These are phyloP conservation scores for Cenchrus purpureus DNA, from an alignment of 176 grass and related monocot genomes.

Conservation along the genomic window DNA sequence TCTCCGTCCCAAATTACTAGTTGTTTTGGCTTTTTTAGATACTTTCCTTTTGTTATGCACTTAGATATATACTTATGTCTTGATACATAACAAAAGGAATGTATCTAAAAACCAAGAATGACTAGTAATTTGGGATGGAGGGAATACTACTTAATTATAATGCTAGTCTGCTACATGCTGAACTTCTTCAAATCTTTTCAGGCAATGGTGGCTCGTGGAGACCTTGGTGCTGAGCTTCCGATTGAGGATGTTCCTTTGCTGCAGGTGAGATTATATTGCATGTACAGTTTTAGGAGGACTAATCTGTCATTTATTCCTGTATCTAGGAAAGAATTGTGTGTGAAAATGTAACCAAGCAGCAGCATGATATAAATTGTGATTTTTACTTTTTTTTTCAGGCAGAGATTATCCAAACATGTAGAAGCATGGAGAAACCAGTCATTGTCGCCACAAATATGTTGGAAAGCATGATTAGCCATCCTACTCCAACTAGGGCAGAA, in stretches of 20 bases:
- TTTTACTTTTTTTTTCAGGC: conserved; percentile 50
- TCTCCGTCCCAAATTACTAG: too few species aligned
- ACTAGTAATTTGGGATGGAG: too few species aligned
- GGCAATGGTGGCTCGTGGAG: conserved; percentile 98
- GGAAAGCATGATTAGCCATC: conserved; percentile 98
- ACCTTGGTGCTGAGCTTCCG: conserved; percentile 98
- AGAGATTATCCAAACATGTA: conserved; percentile 82
- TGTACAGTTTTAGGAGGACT: background rate
- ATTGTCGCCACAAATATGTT: conserved; percentile 99
- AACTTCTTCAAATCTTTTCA: conserved; percentile 58
- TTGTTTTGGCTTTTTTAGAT: too few species aligned
- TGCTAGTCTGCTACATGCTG: conserved; percentile 25
- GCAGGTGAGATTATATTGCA: conserved; percentile 60
- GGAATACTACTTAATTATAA: conserved; percentile 4
- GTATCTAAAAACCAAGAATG: too few species aligned
- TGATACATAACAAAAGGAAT: too few species aligned
- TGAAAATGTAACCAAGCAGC: background rate
- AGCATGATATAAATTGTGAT: conserved; percentile 6
- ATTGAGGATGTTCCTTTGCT: conserved; percentile 97
- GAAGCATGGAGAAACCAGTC: conserved; percentile 89
- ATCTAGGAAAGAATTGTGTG: conserved; percentile 10
- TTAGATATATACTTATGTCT: too few species aligned
- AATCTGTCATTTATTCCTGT: background rate
- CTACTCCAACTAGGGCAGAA: conserved; percentile 94
- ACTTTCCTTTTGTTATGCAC: too few species aligned